Evolutionary conservation across 495 filamentous ascomycete species (phyloP), one percentile per base, ranked within the genome.

Genomic region (Geoglossum glabrum): DNA sequence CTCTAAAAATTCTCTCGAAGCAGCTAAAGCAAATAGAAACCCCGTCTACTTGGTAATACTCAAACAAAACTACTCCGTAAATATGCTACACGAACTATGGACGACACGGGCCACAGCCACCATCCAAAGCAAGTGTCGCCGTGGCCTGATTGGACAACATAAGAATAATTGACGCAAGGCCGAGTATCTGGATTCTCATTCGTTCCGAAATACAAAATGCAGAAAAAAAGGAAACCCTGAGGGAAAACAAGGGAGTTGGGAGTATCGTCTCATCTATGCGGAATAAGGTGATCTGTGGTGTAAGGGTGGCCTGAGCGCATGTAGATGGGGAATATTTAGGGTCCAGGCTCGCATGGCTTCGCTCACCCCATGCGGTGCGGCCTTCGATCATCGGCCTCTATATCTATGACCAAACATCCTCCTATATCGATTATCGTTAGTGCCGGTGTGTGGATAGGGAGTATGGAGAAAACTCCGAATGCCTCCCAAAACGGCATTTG

Each of bases 401-500:
- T 21, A 21, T 45, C 23, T 52, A 93, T 74, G 86, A 92, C 87
- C 87, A 93, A 40, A 93, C 87, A 68, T 93, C 87, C 76, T 93
- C 80, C 80, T 83, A 55, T 46, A 55, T 19, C 26, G 26, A 55
- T 49, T 45, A 47, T 56, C 23, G 47, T 51, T 31, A 56, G 54
- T 23, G 34, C 30, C 34, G 0, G 46, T 46, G 49, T n/a, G 38
- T 19, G n/a, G n/a, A n/a, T n/a, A n/a, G n/a, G n/a, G n/a, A n/a
- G n/a, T n/a, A n/a, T n/a, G 21, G 21, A 15, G 26, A 36, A 63
- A 19, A 21, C n/a, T 17, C 15, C 9, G 23, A 21, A 3, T 3
- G 0, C n/a, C 40, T 19, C 17, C 10, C 13, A 21, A 19, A 21
- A 8, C 13, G 36, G 13, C 36, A 40, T 8, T 15, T 15, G 17